Percentiles rank a stretch among this genome's conserved stretches.
Evolutionary conservation across 805 yeast genomes (phyloP).

Genomic region (Metschnikowia lunata): DNA sequence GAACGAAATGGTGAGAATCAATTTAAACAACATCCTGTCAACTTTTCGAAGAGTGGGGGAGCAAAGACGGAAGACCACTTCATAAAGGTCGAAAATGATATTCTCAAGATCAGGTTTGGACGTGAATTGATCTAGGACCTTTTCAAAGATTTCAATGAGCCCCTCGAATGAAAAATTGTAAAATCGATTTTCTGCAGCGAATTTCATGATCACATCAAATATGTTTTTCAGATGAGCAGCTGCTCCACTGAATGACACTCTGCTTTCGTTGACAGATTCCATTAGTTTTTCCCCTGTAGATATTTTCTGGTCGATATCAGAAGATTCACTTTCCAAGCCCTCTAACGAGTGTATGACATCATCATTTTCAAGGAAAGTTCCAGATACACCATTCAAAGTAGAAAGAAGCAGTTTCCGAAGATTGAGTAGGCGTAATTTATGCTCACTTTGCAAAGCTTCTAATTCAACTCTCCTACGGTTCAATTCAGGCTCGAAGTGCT

Average conservation of each 20-base stretch:
- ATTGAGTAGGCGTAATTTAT: conserved; percentile 45
- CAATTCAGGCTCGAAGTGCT: conserved; percentile 59
- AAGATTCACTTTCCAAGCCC: conserved; percentile 58
- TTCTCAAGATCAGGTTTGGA: conserved; percentile 13
- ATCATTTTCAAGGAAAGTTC: conserved; percentile 66
- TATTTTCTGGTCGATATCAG: conserved; percentile 49
- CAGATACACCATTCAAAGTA: conserved; percentile 52
- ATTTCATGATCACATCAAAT: conserved; percentile 41
- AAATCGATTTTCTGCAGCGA: conserved; percentile 39
- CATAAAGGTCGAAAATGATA: conserved; percentile 39
- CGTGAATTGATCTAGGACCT: conserved; percentile 16
- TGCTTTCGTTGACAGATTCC: conserved; percentile 45
- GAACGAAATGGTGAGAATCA: conserved; percentile 31
- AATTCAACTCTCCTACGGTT: conserved; percentile 54
- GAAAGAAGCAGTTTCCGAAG: conserved; percentile 59
- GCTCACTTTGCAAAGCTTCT: conserved; percentile 54
- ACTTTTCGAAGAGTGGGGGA: conserved; percentile 43
- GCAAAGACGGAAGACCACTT: conserved; percentile 41
- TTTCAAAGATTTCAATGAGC: conserved; percentile 19
- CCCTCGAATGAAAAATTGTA: conserved; percentile 55
- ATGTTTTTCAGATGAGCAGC: conserved; percentile 53
- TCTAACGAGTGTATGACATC: conserved; percentile 58
- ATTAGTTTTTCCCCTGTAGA: conserved; percentile 52
- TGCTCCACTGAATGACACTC: conserved; percentile 47
- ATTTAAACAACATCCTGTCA: conserved; percentile 45